Evolutionary conservation across 345 rosid species (phyloP).

Genomic region (Raphanus sativus): DNA sequence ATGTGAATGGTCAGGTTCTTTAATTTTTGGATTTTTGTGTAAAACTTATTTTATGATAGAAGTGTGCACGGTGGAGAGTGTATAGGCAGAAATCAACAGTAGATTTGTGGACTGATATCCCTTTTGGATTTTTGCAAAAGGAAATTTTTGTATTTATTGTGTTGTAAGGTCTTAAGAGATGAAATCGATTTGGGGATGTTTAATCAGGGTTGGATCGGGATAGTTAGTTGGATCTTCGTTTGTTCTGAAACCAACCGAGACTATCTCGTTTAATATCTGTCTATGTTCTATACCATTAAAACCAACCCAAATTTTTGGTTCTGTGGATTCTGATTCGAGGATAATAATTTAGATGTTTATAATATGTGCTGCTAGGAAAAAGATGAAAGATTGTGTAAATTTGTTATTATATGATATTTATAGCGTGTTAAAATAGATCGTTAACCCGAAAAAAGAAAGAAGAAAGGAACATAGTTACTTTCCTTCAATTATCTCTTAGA

Average conservation of each 20-base stretch:
- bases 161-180: background rate
- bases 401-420: too few species aligned
- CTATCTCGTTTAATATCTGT: background rate
- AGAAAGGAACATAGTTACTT: too few species aligned
- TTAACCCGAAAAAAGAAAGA: too few species aligned
- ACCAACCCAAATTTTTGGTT: background rate
- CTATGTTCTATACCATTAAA: background rate
- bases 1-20: background rate
- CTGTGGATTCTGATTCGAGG: background rate
- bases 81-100: background rate
- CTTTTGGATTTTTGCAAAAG: background rate
- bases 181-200: background rate
- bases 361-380: too few species aligned
- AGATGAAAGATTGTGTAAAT: too few species aligned
- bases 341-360: too few species aligned
- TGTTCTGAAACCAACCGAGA: background rate
- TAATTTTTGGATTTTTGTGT: background rate
- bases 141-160: background rate
- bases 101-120: background rate
- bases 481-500: too few species aligned
- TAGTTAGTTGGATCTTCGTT: background rate
- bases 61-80: background rate
- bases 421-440: too few species aligned
- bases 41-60: background rate
- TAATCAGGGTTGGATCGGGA: background rate